Percentiles rank a stretch among this genome's conserved stretches.
Evolutionary conservation across 129 eudicot species (phyloP).

Genomic region (Artemisia argyi): DNA sequence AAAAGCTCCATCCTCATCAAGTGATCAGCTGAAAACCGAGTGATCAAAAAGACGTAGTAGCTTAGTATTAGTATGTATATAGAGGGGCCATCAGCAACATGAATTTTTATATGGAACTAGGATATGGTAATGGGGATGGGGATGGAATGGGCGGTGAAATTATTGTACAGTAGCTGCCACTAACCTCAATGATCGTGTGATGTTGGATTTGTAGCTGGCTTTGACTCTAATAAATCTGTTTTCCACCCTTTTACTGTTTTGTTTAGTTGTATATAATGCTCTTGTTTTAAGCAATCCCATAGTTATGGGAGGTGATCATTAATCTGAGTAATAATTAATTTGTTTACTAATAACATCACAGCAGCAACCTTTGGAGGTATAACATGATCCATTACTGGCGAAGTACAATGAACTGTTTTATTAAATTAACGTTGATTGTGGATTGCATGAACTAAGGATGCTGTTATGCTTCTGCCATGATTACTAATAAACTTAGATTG

Average conservation of each 20-base stretch:
- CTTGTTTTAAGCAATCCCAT: slow-evolving; percentile 1
- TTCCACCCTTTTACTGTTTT: neutral
- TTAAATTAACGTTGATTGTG: too few species aligned
- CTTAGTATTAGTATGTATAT: slow-evolving; percentile 15
- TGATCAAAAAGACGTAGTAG: slow-evolving; percentile 34
- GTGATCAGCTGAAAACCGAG: slow-evolving; percentile 50
- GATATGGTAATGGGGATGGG: slow-evolving; percentile 26
- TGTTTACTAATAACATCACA: neutral
- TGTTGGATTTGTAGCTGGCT: slow-evolving; percentile 27
- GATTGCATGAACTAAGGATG: too few species aligned
- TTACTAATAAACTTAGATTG: too few species aligned
- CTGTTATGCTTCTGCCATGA: too few species aligned
- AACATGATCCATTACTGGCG: too few species aligned
- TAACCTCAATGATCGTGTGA: slow-evolving; percentile 21
- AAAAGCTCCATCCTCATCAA: slow-evolving; percentile 45
- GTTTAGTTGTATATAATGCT: neutral
- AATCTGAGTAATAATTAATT: neutral
- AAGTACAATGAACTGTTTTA: too few species aligned
- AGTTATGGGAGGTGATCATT: neutral
- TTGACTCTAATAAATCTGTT: slow-evolving; percentile 22
- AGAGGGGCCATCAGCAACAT: slow-evolving; percentile 22
- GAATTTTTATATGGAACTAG: slow-evolving; percentile 17
- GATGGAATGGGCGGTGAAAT: slow-evolving; percentile 68
- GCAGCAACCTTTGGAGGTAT: too few species aligned
- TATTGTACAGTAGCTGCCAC: slow-evolving; percentile 67